Conservation (phyloP, 306 rosid genomes). For the cucumber (Cucumis sativus) region Cucumber_9930_V3 NC_026657.2:31287501-31288000, state of each 20-base stretch:
- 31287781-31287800: slow-evolving; percentile 47
- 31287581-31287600: not conserved
- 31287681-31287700: not conserved
- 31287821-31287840: slow-evolving; percentile 51
- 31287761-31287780: slow-evolving; percentile 58
- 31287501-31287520: slow-evolving; percentile 88
- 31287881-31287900: slow-evolving; percentile 50
- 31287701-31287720: slow-evolving; percentile 21
- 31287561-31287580: not conserved
- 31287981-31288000: not conserved
- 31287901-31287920: slow-evolving; percentile 36
- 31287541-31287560: slow-evolving; percentile 37
- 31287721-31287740: slow-evolving; percentile 23
- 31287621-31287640: not conserved
- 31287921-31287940: slow-evolving; percentile 36
- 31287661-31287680: not conserved
- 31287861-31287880: slow-evolving; percentile 27
- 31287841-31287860: slow-evolving; percentile 37
- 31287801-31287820: slow-evolving; percentile 86
- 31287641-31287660: slow-evolving; percentile 72
- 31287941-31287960: slow-evolving; percentile 9
- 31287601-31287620: not conserved
- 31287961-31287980: not conserved
- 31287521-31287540: slow-evolving; percentile 85
- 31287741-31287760: slow-evolving; percentile 66